Percentiles rank a stretch among this genome's conserved stretches.
These are phyloP conservation scores for Erigeron canadensis DNA, from an alignment of 129 eudicot genomes.

Conservation along the genomic window DNA sequence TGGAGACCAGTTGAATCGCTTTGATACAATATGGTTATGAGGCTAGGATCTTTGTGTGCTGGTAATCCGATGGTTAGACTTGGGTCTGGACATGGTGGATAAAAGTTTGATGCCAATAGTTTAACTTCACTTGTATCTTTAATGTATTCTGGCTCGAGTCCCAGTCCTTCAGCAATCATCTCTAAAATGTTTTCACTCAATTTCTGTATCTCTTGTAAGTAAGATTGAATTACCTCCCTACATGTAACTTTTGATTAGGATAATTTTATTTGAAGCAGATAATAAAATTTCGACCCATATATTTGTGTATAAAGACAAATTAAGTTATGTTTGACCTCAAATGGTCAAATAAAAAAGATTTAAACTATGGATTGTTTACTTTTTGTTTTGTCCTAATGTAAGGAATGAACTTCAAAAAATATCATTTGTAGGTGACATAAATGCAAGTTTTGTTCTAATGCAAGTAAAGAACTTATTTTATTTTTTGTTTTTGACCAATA, in stretches of 20 bases:
- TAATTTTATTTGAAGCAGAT: not conserved
- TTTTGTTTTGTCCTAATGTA: too few relatives aligned
- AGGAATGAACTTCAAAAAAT: too few relatives aligned
- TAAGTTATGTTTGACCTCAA: too few relatives aligned
- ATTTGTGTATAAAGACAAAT: too few relatives aligned
- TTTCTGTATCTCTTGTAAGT: constrained; percentile 32
- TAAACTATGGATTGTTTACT: not conserved
- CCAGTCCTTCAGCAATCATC: constrained; percentile 38
- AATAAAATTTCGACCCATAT: not conserved
- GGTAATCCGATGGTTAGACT: constrained; percentile 50
- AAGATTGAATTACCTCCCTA: constrained; percentile 48
- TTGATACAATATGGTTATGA: constrained; percentile 42
- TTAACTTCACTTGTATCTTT: constrained; percentile 18
- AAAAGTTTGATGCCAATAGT: constrained; percentile 29
- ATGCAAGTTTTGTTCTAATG: too few relatives aligned
- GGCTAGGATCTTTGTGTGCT: constrained; percentile 49
- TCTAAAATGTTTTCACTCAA: constrained; percentile 29
- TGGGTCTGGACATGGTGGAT: constrained; percentile 74
- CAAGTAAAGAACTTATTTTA: too few relatives aligned
- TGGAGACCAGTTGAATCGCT: constrained; percentile 50
- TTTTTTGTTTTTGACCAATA: too few relatives aligned
- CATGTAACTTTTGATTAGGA: constrained; percentile 7
- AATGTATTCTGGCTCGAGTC: constrained; percentile 39
- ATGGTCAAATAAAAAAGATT: not conserved
- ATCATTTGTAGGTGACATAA: too few relatives aligned